Evolutionary conservation across 306 rosid genomes (phyloP), one percentile per base, ranked within the genome.

Genomic region (Dalbergia cochinchinensis): DNA sequence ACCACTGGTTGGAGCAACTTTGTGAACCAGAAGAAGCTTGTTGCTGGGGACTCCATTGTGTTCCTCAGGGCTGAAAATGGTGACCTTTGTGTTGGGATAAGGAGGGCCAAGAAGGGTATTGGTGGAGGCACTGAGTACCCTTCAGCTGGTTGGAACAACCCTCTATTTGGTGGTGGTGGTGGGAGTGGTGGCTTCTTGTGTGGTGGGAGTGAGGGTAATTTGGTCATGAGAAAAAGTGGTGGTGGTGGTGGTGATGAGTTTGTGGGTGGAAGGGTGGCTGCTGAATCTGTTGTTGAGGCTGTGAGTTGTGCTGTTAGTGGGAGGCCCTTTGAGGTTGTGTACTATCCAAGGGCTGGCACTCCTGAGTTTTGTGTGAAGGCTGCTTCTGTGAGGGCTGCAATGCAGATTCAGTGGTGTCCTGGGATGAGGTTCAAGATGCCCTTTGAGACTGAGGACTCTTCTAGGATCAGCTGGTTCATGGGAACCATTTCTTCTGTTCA

Each of bases 1-100:
- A 96, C 99, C 16, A 96, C 98, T 2, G 99, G 99, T 45, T 96
- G 99, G 99, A 96, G 98, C 79, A 91, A 89, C 87, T 96, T 96
- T 61, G 99, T 96, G 79, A 96, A 96, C 84, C 91, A 87, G 64
- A 96, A 96, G 89, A 93, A 90, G 84, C 99, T 96, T 83, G 97
- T 93, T 82, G 99, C 99, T 19, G 99, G 99, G 54, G 99, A 96
- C 79, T 91, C 99, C 0, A 88, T 96, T 61, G 98, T 96, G 77
- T 96, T 96, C 62, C 79, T 96, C 69, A 87, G 97, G 74, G 91
- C 93, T 0, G 94, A 90, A 37, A 93, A 80, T 68, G 99, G 99
- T 7, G 99, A 96, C 83, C 98, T 96, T 47, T 93, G 93, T 85
- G 90, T 96, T 63, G 99, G 99, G 33, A 87, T 96, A 68, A 91